Evolutionary conservation across 371 early-diverging fungal species (phyloP).

Genomic region (Rhizomucor miehei): DNA sequence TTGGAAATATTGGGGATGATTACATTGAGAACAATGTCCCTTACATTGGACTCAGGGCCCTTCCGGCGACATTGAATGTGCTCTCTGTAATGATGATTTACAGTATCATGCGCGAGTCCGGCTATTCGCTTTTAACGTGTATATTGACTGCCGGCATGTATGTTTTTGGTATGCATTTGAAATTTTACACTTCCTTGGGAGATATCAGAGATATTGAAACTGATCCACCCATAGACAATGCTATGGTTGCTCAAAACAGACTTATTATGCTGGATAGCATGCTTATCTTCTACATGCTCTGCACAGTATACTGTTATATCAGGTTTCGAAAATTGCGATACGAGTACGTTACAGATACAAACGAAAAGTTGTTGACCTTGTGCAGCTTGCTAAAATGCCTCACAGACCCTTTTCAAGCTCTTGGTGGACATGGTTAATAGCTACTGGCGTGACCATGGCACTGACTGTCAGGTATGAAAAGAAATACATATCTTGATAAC

Average conservation of each 20-base stretch:
- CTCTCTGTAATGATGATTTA: constrained; percentile 78
- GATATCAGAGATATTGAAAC: background rate
- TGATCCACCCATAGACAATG: constrained; percentile 75
- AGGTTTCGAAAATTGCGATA: constrained; percentile 80
- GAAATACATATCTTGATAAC: background rate
- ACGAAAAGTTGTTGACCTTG: too few relatives aligned
- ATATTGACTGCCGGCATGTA: constrained; percentile 75
- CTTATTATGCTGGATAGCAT: constrained; percentile 93
- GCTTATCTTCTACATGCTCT: constrained; percentile 85
- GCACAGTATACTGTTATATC: constrained; percentile 82
- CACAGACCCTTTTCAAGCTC: constrained; percentile 49
- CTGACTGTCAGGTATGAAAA: constrained; percentile 56
- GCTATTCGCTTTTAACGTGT: constrained; percentile 78
- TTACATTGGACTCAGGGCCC: constrained; percentile 78
- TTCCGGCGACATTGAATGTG: constrained; percentile 82
- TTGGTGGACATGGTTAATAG: constrained; percentile 81
- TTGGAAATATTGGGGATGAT: constrained; percentile 91
- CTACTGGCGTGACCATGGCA: constrained; percentile 71
- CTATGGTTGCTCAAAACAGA: constrained; percentile 87
- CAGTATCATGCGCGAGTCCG: constrained; percentile 83
- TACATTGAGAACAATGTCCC: constrained; percentile 90
- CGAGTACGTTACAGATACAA: constrained; percentile 30
- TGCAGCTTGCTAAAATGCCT: constrained; percentile 4
- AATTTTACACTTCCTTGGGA: too few relatives aligned
- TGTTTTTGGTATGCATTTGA: constrained; percentile 65